Percentiles rank a stretch among this genome's conserved stretches.
Evolutionary conservation across 2,329 filamentous ascomycete species (phyloP).

Genomic region (Xylariales sp.): DNA sequence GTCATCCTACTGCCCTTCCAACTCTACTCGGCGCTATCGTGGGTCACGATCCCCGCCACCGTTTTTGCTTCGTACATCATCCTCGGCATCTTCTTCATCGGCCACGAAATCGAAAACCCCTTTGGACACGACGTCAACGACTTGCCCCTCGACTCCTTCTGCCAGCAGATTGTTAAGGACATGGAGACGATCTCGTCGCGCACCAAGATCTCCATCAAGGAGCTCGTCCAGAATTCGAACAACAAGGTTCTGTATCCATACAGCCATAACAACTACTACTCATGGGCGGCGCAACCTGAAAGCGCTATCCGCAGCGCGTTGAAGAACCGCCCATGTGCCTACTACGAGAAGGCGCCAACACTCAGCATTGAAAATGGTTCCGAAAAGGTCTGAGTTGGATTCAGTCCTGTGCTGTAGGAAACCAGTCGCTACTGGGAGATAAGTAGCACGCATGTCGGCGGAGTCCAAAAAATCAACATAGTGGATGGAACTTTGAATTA

Average conservation of each 20-base stretch:
- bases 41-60: conserved; percentile 82
- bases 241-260: conserved; percentile 66
- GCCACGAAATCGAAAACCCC: conserved; percentile 85
- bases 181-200: conserved; percentile 77
- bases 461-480: conserved; percentile 1
- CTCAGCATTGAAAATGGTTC: background rate
- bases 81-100: conserved; percentile 78
- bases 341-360: conserved; percentile 16
- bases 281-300: conserved; percentile 49
- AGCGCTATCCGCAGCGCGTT: conserved; percentile 45
- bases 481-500: background rate
- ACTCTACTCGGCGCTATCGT: conserved; percentile 71
- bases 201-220: conserved; percentile 60
- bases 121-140: conserved; percentile 89
- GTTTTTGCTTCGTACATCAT: conserved; percentile 83
- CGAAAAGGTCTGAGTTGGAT: conserved; percentile 23
- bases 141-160: conserved; percentile 80
- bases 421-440: background rate
- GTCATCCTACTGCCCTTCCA: conserved; percentile 86
- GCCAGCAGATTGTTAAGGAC: conserved; percentile 78
- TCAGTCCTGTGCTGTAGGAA: background rate
- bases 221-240: conserved; percentile 60
- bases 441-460: too few species aligned
- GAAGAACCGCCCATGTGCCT: conserved; percentile 44
- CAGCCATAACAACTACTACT: conserved; percentile 45